A percentile compares a stretch with the other conserved stretches of the same genome.
Conservation (phyloP, 2,329 filamentous ascomycete species). For the Tolypocladium sp. region DNA sequence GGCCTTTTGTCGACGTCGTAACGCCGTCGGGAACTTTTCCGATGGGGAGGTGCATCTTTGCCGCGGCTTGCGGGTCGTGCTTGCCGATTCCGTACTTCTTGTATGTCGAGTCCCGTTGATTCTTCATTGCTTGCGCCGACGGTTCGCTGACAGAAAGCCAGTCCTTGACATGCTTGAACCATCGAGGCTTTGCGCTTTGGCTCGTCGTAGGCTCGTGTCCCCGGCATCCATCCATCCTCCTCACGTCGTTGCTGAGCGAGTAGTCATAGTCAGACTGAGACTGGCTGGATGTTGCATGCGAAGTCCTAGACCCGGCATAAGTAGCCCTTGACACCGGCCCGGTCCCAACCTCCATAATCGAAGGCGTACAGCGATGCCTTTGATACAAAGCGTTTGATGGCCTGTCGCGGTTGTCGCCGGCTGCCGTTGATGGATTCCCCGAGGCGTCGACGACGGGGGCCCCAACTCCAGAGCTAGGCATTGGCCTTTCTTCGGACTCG, state of each 20-base stretch:
- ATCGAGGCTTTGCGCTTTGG: conserved; percentile 21
- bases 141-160: conserved; percentile 42
- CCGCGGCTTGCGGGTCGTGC: conserved; percentile 32
- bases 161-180: conserved; percentile 34
- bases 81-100: conserved; percentile 32
- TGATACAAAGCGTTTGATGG: neutral
- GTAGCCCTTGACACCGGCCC: neutral
- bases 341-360: neutral
- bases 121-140: conserved; percentile 37
- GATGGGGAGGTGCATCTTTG: conserved; percentile 36
- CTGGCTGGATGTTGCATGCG: neutral
- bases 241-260: neutral
- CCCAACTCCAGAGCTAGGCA: neutral
- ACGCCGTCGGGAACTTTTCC: conserved; percentile 34
- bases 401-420: neutral
- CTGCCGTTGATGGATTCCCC: neutral
- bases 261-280: neutral
- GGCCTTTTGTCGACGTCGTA: conserved; percentile 35
- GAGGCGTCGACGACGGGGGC: neutral
- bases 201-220: conserved; percentile 5
- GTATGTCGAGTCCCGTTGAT: conserved; percentile 33
- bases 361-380: neutral
- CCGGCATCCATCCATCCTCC: neutral
- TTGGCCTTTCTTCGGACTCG: neutral
- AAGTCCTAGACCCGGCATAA: neutral